Conservation (phyloP, 2,329 filamentous ascomycete species). For the Diaporthe australafricana region DNA sequence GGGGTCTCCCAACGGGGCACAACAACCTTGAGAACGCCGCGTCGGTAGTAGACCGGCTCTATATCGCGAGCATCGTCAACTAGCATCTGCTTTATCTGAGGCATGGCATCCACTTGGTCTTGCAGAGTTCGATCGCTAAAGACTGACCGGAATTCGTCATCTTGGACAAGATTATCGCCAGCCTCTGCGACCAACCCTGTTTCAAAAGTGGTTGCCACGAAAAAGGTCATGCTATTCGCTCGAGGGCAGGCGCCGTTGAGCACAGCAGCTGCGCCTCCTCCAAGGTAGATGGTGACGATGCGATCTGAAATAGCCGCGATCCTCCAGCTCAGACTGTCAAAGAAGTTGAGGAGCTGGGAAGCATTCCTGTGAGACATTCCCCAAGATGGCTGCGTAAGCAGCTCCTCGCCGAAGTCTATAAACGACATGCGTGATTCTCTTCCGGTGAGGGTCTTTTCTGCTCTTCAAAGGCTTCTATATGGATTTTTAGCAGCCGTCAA, state of each 20-base stretch:
- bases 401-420: neutral
- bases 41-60: neutral
- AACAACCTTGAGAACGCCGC: neutral
- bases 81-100: neutral
- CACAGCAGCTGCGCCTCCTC: slow-evolving; percentile 1
- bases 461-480: neutral
- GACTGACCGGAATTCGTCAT: too few species aligned
- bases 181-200: neutral
- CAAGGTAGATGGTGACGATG: neutral
- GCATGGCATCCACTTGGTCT: neutral
- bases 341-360: neutral
- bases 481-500: neutral
- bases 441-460: neutral
- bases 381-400: neutral
- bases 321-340: neutral
- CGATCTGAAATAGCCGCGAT: neutral
- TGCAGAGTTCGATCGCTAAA: neutral
- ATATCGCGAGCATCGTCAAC: neutral
- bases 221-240: too few species aligned
- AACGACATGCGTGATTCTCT: neutral
- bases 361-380: neutral
- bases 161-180: neutral
- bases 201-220: neutral
- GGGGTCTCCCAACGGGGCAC: neutral
- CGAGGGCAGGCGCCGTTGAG: neutral